Conservation (phyloP, 192 early-diverging fungal species). For the Umbelopsis sp. region DNA sequence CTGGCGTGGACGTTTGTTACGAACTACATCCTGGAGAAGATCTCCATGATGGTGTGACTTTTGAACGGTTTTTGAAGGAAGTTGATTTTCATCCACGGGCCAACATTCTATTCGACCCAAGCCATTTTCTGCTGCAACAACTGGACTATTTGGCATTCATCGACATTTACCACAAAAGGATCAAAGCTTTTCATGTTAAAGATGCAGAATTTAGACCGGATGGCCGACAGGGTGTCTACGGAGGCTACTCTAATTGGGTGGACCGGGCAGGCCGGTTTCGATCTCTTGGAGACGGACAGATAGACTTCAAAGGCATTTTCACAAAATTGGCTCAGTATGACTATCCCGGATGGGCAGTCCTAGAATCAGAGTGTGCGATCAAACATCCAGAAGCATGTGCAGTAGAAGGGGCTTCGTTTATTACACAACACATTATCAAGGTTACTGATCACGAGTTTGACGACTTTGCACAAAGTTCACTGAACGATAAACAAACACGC, state of each 20-base stretch:
- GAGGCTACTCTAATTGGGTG: slow-evolving; percentile 4
- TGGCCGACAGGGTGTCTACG: slow-evolving; percentile 1
- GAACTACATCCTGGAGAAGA: slow-evolving; percentile 19
- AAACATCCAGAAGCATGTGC: slow-evolving; percentile 6
- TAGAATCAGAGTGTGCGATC: slow-evolving; percentile 6
- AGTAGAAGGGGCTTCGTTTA: neutral
- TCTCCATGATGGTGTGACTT: slow-evolving; percentile 6
- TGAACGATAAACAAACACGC: neutral
- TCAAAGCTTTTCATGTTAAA: slow-evolving; percentile 9
- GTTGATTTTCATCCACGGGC: neutral
- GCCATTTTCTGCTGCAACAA: slow-evolving; percentile 4
- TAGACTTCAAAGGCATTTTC: slow-evolving; percentile 6
- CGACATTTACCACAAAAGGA: neutral
- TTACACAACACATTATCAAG: neutral
- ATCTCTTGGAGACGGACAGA: neutral
- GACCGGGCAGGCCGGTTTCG: slow-evolving; percentile 3
- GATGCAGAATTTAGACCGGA: neutral
- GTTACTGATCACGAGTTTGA: slow-evolving; percentile 8
- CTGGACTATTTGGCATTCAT: slow-evolving; percentile 4
- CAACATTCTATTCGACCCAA: slow-evolving; percentile 4
- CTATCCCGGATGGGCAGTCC: slow-evolving; percentile 6
- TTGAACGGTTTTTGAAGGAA: neutral
- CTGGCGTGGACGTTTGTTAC: neutral
- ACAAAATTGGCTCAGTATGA: slow-evolving; percentile 2
- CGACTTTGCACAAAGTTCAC: neutral